A percentile compares a stretch with the other conserved stretches of the same genome.
These are phyloP conservation scores for Candida palmyrensis DNA, from an alignment of 805 yeast species.

Conservation along the genomic window DNA sequence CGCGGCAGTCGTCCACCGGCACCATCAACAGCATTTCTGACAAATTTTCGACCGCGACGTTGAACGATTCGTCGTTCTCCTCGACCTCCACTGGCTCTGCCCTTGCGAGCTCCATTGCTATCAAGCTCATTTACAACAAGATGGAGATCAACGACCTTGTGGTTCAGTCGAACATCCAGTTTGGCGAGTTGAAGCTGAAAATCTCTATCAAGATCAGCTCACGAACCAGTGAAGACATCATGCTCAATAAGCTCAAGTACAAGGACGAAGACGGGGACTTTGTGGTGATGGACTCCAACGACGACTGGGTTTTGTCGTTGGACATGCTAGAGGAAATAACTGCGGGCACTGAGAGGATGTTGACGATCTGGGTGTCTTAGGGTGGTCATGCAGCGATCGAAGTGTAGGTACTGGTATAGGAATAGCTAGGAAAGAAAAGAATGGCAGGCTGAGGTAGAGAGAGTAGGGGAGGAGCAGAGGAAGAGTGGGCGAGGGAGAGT, in stretches of 20 bases:
- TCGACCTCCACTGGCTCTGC: slow-evolving; percentile 7
- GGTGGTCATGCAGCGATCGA: no score
- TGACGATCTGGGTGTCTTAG: slow-evolving; percentile 40
- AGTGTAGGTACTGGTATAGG: no score
- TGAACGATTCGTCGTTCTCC: slow-evolving; percentile 14
- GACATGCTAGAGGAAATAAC: slow-evolving; percentile 45
- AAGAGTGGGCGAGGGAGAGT: no score
- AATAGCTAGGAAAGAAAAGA: no score
- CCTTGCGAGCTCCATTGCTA: slow-evolving; percentile 11
- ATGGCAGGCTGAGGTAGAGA: no score
- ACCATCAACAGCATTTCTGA: slow-evolving; percentile 9
- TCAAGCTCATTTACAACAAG: slow-evolving; percentile 30
- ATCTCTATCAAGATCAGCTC: slow-evolving; percentile 47
- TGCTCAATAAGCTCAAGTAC: slow-evolving; percentile 58
- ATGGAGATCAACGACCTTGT: slow-evolving; percentile 24
- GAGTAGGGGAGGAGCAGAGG: no score
- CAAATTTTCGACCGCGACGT: slow-evolving; percentile 6
- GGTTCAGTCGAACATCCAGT: slow-evolving; percentile 25
- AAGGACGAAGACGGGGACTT: slow-evolving; percentile 95
- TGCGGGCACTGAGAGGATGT: slow-evolving; percentile 12
- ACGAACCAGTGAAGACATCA: slow-evolving; percentile 52
- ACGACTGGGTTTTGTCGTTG: slow-evolving; percentile 82
- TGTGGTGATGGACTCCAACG: slow-evolving; percentile 78
- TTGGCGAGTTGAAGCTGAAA: slow-evolving; percentile 57
- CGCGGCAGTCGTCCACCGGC: slow-evolving; percentile 14